A percentile compares a stretch with the other conserved stretches of the same genome.
Evolutionary conservation across 192 early-diverging fungal species (phyloP).

Genomic region (Diversispora epigaea): DNA sequence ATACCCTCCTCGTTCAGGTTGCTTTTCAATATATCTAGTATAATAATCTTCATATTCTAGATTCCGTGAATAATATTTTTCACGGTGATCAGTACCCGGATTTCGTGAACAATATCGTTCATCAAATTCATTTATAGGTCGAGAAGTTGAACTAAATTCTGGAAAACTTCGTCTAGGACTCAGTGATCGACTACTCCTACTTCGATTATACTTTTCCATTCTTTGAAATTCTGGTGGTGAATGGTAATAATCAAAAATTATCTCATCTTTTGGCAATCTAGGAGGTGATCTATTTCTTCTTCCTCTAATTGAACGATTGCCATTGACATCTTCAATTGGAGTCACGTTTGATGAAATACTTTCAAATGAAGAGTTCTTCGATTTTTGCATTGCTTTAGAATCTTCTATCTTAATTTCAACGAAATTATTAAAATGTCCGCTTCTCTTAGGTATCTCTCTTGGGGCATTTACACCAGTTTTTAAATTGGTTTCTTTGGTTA

Average conservation of each 20-base stretch:
- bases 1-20: not conserved
- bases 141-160: constrained; percentile 1
- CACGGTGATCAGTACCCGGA: constrained; percentile 3
- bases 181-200: constrained; percentile 3
- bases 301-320: not conserved
- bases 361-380: not conserved
- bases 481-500: not conserved
- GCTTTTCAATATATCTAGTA: not conserved
- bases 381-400: not conserved
- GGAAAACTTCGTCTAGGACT: constrained; percentile 2
- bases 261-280: not conserved
- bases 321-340: not conserved
- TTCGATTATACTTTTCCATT: not conserved
- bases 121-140: not conserved
- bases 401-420: constrained; percentile 4
- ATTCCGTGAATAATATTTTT: not conserved
- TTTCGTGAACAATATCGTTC: constrained; percentile 10
- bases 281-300: not conserved
- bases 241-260: not conserved
- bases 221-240: not conserved
- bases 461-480: not conserved
- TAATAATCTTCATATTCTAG: constrained; percentile 1
- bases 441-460: not conserved
- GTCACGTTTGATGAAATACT: not conserved
- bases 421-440: not conserved